Conservation (phyloP, 352 stramenopile genomes). For the Pythium insidiosum region DNA sequence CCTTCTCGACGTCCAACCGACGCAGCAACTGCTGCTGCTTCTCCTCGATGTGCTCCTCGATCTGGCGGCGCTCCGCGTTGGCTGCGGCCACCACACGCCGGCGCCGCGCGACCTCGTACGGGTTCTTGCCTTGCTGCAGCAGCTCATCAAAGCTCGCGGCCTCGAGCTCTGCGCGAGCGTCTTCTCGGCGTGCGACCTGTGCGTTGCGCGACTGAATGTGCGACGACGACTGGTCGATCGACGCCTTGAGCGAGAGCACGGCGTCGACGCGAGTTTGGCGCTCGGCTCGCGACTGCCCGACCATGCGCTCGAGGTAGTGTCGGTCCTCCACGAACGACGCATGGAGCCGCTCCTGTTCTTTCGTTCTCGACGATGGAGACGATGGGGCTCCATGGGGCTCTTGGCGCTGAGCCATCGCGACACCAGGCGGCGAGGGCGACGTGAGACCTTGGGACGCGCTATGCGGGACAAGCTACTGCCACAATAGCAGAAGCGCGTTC, state of each 20-base stretch:
- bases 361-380: slow-evolving; percentile 10
- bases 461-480: too few relatives aligned
- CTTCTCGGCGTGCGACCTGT: slow-evolving; percentile 12
- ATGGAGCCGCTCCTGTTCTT: slow-evolving; percentile 36
- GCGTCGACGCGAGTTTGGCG: slow-evolving; percentile 32
- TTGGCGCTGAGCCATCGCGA: too few relatives aligned
- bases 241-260: slow-evolving; percentile 49
- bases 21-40: slow-evolving; percentile 42
- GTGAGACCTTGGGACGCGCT: too few relatives aligned
- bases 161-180: slow-evolving; percentile 23
- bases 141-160: slow-evolving; percentile 36
- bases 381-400: too few relatives aligned
- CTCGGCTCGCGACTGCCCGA: slow-evolving; percentile 18
- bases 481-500: too few relatives aligned
- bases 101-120: slow-evolving; percentile 59
- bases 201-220: slow-evolving; percentile 41
- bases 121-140: slow-evolving; percentile 63
- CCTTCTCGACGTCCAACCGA: slow-evolving; percentile 44
- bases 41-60: slow-evolving; percentile 44
- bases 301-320: slow-evolving; percentile 38
- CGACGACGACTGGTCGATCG: slow-evolving; percentile 35
- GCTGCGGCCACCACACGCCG: slow-evolving; percentile 31
- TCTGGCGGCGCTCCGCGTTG: slow-evolving; percentile 20
- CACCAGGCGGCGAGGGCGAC: too few relatives aligned
- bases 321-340: slow-evolving; percentile 37